Base-by-base conservation (phyloP, 2,329 filamentous ascomycete genomes). In the Aureobasidium sp. region DNA sequence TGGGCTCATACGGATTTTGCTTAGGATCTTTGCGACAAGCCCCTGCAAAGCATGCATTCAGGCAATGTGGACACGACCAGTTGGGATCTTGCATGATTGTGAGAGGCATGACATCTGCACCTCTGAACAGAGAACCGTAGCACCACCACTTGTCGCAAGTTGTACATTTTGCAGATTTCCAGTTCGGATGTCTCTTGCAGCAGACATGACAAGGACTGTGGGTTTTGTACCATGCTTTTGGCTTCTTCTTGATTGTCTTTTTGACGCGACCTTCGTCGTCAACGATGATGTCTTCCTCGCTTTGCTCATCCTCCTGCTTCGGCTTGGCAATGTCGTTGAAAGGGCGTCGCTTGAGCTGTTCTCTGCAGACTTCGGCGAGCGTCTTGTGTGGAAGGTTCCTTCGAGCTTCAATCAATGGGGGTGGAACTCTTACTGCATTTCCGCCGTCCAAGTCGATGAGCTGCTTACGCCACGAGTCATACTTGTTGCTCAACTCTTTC, bases 51-150 rank as follows among this genome's bases (percentile, higher is more conserved):
- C 93, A 98, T 32, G 91, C 88, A 16, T 84, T 83, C 19, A 80
- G 75, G 66, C 93, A 98, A 63, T 85, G 88, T 0, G 93, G 93
- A 59, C 93, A 98, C 62, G 85, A 80, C 91, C 93, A 98, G 42
- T 83, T 75, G 58, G 84, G 80, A 58, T 88, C 78, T 64, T 94
- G 84, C 78, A 96, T 85, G 1, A 90, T 81, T 17, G 81, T 76
- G 61, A 91, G 82, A 0, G 93, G 93, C 79, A 89, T 86, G 66
- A 90, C 80, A 66, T 97, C 91, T 63, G 95, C 95, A 0, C 88
- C 90, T 53, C 93, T 79, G 70, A 90, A 97, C 1, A 98, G 76
- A 14, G 86, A 86, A n/a, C 91, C 91, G 64, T 94, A 98, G 67
- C 93, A 97, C 66, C 94, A 98, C 0, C 80, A 81, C 53, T 86